Conservation (phyloP, 2,329 filamentous ascomycete species). For the Penicillium fuscoglaucum region DNA sequence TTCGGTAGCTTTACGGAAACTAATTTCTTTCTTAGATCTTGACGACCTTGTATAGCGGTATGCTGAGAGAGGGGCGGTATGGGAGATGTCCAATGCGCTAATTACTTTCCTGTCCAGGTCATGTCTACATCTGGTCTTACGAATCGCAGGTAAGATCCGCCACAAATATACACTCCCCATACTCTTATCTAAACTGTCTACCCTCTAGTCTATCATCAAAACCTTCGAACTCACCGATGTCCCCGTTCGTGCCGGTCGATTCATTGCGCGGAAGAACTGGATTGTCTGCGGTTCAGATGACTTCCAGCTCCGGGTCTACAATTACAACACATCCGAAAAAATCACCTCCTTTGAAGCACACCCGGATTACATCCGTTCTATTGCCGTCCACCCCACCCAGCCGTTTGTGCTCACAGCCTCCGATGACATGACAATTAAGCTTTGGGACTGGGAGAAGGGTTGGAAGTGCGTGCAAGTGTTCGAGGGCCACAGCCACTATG, state of each 20-base stretch:
- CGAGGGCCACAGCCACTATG: slow-evolving; percentile 93
- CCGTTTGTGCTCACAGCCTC: slow-evolving; percentile 94
- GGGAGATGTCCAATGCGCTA: slow-evolving; percentile 24
- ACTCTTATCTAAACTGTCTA: slow-evolving; percentile 21
- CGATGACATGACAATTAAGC: slow-evolving; percentile 97
- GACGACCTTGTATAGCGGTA: slow-evolving; percentile 94
- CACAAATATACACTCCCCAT: background rate
- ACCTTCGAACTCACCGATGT: slow-evolving; percentile 99
- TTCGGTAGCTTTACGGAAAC: slow-evolving; percentile 12
- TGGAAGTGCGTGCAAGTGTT: slow-evolving; percentile 99
- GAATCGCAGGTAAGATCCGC: slow-evolving; percentile 68
- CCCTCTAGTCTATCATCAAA: slow-evolving; percentile 79
- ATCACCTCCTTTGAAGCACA: slow-evolving; percentile 96
- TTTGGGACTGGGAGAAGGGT: slow-evolving; percentile 98
- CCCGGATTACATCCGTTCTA: slow-evolving; percentile 96
- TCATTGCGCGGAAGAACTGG: slow-evolving; percentile 98
- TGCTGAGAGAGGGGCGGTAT: slow-evolving; percentile 30
- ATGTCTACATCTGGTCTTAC: slow-evolving; percentile 99
- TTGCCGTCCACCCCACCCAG: slow-evolving; percentile 91
- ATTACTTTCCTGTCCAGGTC: slow-evolving; percentile 57
- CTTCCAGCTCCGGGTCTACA: slow-evolving; percentile 87
- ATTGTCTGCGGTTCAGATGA: slow-evolving; percentile 94
- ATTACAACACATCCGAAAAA: slow-evolving; percentile 99
- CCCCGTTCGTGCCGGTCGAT: slow-evolving; percentile 92
- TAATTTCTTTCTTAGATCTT: slow-evolving; percentile 59